phyloP scores from a whole-genome alignment of 1,139 yeast species.

The Suhomyces ambrosiae region DNA sequence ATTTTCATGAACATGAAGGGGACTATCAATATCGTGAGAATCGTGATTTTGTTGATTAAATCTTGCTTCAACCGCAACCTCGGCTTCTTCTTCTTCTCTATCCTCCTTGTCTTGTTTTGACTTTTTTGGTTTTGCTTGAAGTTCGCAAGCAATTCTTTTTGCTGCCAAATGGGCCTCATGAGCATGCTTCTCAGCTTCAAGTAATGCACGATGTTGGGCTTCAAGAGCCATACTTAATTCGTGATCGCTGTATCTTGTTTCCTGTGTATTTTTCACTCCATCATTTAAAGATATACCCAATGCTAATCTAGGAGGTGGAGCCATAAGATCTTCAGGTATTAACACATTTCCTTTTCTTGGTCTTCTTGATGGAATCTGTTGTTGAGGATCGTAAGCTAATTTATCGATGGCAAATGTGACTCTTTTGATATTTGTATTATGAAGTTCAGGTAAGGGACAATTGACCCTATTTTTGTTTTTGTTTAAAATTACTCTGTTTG shows the following conservation, averaged over 20 bases:
- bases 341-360: constrained; percentile 81
- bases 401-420: constrained; percentile 78
- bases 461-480: constrained; percentile 44
- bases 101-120: constrained; percentile 17
- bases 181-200: constrained; percentile 72
- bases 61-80: constrained; percentile 17
- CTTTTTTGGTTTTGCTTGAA: constrained; percentile 5
- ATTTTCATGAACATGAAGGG: constrained; percentile 68
- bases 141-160: constrained; percentile 63
- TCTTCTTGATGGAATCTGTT: constrained; percentile 86
- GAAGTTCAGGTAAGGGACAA: constrained; percentile 42
- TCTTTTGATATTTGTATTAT: constrained; percentile 49
- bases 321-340: constrained; percentile 68
- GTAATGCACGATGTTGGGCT: constrained; percentile 53
- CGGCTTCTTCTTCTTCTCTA: constrained; percentile 26
- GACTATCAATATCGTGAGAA: constrained; percentile 49
- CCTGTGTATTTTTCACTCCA: constrained; percentile 23
- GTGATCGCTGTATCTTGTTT: constrained; percentile 47
- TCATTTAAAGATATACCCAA: constrained; percentile 58
- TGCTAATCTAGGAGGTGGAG: constrained; percentile 64
- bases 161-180: constrained; percentile 76
- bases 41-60: constrained; percentile 27
- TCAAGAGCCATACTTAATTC: constrained; percentile 60
- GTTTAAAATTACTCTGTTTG: constrained; percentile 42
- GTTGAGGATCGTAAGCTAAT: constrained; percentile 82